These are phyloP conservation scores for Arthrobotrys musiformis DNA, from an alignment of 2,329 filamentous ascomycete genomes.

Conservation along the genomic window DNA sequence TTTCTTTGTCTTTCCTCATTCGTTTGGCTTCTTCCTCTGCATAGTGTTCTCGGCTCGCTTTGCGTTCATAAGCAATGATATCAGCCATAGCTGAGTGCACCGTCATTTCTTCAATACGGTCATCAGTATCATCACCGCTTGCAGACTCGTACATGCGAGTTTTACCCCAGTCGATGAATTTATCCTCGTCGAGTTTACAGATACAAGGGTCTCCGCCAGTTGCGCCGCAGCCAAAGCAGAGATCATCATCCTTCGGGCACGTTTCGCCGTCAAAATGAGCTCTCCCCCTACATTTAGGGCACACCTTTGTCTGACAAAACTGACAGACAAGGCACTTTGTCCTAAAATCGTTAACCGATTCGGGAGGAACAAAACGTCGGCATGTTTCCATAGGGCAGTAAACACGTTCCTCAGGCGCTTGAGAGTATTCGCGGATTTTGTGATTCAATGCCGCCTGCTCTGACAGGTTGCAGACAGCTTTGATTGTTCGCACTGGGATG, in stretches of 20 bases:
- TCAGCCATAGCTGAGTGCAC: slow-evolving; percentile 43
- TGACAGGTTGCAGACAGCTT: slow-evolving; percentile 39
- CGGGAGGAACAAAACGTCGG: slow-evolving; percentile 39
- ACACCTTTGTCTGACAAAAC: slow-evolving; percentile 51
- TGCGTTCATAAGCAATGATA: slow-evolving; percentile 37
- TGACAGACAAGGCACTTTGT: slow-evolving; percentile 51
- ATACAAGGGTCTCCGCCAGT: slow-evolving; percentile 21
- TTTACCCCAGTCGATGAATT: slow-evolving; percentile 46
- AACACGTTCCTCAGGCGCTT: slow-evolving; percentile 35
- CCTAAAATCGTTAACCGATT: slow-evolving; percentile 49
- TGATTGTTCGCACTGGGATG: slow-evolving; percentile 37
- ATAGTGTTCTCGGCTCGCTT: slow-evolving; percentile 27
- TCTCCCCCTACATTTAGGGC: slow-evolving; percentile 22
- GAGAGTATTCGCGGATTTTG: slow-evolving; percentile 51
- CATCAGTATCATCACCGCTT: slow-evolving; percentile 12
- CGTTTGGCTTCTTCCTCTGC: slow-evolving; percentile 36
- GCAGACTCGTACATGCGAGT: slow-evolving; percentile 47
- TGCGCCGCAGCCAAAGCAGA: slow-evolving; percentile 36
- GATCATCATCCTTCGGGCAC: slow-evolving; percentile 41
- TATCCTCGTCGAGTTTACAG: slow-evolving; percentile 38
- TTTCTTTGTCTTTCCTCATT: slow-evolving; percentile 34
- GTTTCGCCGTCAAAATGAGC: slow-evolving; percentile 36
- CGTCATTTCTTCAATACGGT: slow-evolving; percentile 38
- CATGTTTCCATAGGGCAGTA: slow-evolving; percentile 42
- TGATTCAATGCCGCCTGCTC: slow-evolving; percentile 47